These are phyloP conservation scores for Trichocladium antarcticum DNA, from an alignment of 495 filamentous ascomycete genomes.

Conservation along the genomic window DNA sequence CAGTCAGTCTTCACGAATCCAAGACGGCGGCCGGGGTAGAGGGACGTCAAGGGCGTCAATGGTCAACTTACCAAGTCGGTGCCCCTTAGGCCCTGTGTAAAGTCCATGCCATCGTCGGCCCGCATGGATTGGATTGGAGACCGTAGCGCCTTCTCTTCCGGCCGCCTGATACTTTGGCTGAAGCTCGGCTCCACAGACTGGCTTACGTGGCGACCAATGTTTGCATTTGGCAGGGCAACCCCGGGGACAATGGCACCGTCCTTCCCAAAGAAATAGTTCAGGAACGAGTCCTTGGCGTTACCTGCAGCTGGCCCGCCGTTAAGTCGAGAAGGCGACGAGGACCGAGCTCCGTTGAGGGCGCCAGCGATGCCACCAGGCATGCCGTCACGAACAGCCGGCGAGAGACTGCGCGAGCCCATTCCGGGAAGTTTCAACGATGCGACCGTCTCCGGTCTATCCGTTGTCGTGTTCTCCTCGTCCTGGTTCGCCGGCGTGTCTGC, in stretches of 20 bases:
- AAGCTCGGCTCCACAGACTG: slow-evolving; percentile 68
- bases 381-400: slow-evolving; percentile 59
- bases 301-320: slow-evolving; percentile 38
- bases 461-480: slow-evolving; percentile 50
- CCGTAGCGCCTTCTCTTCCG: slow-evolving; percentile 49
- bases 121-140: slow-evolving; percentile 25
- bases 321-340: slow-evolving; percentile 52
- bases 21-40: no score
- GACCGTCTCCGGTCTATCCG: slow-evolving; percentile 45
- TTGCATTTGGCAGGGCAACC: slow-evolving; percentile 29
- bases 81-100: slow-evolving; percentile 15
- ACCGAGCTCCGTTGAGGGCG: slow-evolving; percentile 55
- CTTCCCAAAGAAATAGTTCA: slow-evolving; percentile 98
- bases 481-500: slow-evolving; percentile 60
- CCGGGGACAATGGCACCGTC: slow-evolving; percentile 52
- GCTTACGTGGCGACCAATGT: slow-evolving; percentile 53
- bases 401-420: slow-evolving; percentile 64
- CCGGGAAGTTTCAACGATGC: slow-evolving; percentile 32
- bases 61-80: slow-evolving; percentile 46
- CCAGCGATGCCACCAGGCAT: slow-evolving; percentile 50
- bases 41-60: no score
- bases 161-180: slow-evolving; percentile 69
- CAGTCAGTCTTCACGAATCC: slow-evolving; percentile 22
- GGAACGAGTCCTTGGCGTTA: slow-evolving; percentile 67
- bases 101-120: slow-evolving; percentile 30